Base-by-base conservation (phyloP, 257 asterid species). In the Nicotiana tabacum region DNA sequence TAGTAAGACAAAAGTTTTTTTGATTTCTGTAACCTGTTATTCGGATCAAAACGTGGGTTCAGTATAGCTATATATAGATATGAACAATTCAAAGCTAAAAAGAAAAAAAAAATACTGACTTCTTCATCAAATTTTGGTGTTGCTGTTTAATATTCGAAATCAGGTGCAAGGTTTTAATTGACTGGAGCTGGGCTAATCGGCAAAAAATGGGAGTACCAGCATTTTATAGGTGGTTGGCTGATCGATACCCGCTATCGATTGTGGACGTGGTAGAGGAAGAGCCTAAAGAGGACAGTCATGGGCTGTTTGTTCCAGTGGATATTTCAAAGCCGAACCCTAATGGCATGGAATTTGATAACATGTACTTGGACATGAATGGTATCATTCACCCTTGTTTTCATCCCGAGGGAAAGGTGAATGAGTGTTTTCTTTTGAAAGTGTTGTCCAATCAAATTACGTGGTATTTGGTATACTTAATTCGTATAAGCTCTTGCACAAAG, bases 341-440 rank as follows among this genome's bases (percentile, higher is more conserved):
- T 32, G 98, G 97, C 83, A 84, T 94, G 74, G 99, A 95, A 88
- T 92, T 93, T 77, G 97, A 95, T 87, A 93, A 95, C 82, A 83
- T 95, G 83, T 95, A 95, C 87, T 86, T 95, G 90, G 99, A 95
- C 67, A 92, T 95, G 99, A 95, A 95, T 84, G 98, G 98, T 35
- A 93, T 95, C 55, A 95, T 95, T 87, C 99, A 95, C 83, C 99
- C 99, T 4, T 95, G 99, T 91, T 95, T 95, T 88, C 98, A 95
- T 68, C 99, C 99, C 1, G 97, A 95, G 60, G 99, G 98, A 88
- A 91, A 86, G 96, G 99, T 95, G 60, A 80, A 65, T 35, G 18
- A 15, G 39, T 66, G 13, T 66, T 81, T 66, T 55, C 56, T 48
- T 48, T 81, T 74, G 39, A 74, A 72, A 24, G 39, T 8, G 10